These are phyloP conservation scores for Phalaenopsis aphrodite DNA, from an alignment of 106 monocot species.

Conservation along the genomic window DNA sequence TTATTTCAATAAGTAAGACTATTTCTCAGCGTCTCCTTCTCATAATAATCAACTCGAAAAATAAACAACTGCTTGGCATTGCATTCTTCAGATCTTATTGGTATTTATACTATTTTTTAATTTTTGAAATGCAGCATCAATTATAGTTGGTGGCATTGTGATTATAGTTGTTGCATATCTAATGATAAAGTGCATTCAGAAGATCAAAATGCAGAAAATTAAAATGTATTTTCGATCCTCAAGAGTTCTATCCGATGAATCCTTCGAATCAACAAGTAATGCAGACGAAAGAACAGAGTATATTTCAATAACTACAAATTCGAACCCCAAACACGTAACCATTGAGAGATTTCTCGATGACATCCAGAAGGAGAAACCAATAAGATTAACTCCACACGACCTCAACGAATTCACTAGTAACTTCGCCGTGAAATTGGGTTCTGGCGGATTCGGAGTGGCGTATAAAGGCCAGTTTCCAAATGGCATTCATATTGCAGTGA, in stretches of 20 bases:
- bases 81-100: no score
- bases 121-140: background rate
- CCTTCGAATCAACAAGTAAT: background rate
- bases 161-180: background rate
- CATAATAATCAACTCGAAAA: background rate
- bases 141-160: background rate
- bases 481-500: conserved; percentile 1
- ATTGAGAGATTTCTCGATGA: conserved; percentile 6
- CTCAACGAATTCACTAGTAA: conserved; percentile 5
- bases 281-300: background rate
- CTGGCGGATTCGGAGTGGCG: conserved; percentile 6
- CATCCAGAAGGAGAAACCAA: conserved; percentile 12
- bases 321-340: background rate
- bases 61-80: background rate
- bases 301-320: background rate
- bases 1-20: background rate
- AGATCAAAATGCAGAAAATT: background rate
- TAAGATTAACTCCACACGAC: conserved; percentile 5
- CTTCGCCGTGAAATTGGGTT: background rate
- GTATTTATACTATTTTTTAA: background rate
- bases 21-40: background rate
- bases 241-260: background rate
- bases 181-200: background rate
- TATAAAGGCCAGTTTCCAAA: conserved; percentile 3
- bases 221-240: background rate